Evolutionary conservation across 352 stramenopile genomes (phyloP), one percentile per base, ranked within the genome.

Genomic region (Elongisporangium anandrum): DNA sequence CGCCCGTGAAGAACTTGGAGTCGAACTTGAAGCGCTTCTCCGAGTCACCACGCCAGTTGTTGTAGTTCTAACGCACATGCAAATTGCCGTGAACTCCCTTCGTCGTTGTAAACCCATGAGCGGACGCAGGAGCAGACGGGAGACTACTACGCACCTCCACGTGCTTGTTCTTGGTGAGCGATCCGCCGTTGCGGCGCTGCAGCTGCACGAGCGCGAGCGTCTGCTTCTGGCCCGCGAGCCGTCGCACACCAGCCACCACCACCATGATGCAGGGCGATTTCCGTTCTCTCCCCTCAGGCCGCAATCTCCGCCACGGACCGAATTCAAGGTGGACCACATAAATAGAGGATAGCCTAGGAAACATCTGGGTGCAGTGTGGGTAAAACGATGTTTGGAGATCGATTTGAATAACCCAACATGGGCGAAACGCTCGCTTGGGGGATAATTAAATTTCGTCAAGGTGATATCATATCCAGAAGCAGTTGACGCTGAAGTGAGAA

Each of bases 41-140:
- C 64, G 82, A 88, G 71, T 92, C 82, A 54, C 82, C 82, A 62
- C 82, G 80, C 82, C 82, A 92, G 70, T 92, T 92, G 75, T 89
- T 90, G 76, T 84, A 92, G 72, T 87, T 92, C 82, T 92, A n/a
- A n/a, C n/a, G n/a, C n/a, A n/a, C n/a, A n/a, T n/a, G n/a, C n/a
- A n/a, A n/a, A n/a, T n/a, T n/a, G n/a, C n/a, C n/a, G n/a, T n/a
- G n/a, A n/a, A n/a, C n/a, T n/a, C n/a, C n/a, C n/a, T n/a, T n/a
- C n/a, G n/a, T n/a, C n/a, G n/a, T n/a, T n/a, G n/a, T n/a, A n/a
- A n/a, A n/a, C n/a, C n/a, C n/a, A n/a, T n/a, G n/a, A n/a, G n/a
- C n/a, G n/a, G n/a, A n/a, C n/a, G n/a, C 26, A 50, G 17, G 21
- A 2, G 50, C 5, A 52, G 15, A 39, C 10, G 29, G 23, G 38